Conservation (phyloP, 108 stramenopile species). For the Mediolabrus comicus region DNA sequence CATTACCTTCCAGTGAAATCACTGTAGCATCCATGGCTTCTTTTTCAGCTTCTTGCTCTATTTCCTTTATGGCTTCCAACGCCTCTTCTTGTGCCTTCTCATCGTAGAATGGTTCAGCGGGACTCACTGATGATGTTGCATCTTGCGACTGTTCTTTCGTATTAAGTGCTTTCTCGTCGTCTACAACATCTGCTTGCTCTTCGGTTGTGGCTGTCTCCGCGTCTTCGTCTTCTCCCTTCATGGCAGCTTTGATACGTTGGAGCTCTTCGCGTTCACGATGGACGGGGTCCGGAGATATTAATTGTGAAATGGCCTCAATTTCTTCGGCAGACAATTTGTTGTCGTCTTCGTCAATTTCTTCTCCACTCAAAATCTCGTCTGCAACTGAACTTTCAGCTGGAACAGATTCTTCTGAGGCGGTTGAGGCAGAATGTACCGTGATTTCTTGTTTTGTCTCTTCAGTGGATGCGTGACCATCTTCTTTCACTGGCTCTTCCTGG, state of each 20-base stretch:
- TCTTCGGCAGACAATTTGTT: constrained; percentile 68
- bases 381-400: not conserved
- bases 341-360: constrained; percentile 45
- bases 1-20: constrained; percentile 47
- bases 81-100: constrained; percentile 44
- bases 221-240: constrained; percentile 41
- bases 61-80: constrained; percentile 35
- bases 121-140: constrained; percentile 9
- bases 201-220: constrained; percentile 6
- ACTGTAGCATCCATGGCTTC: constrained; percentile 52
- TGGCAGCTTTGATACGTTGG: constrained; percentile 66
- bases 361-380: not conserved
- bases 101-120: constrained; percentile 11
- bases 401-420: not conserved
- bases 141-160: constrained; percentile 12
- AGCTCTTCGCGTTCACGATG: constrained; percentile 76
- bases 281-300: constrained; percentile 77
- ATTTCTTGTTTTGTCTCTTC: constrained; percentile 12
- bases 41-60: constrained; percentile 42
- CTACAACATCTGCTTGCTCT: constrained; percentile 7
- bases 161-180: constrained; percentile 3
- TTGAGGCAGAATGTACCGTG: not conserved
- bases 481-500: constrained; percentile 20
- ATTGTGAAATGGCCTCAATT: constrained; percentile 80
- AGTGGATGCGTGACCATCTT: constrained; percentile 19